These are phyloP conservation scores for Phytophthora europaea DNA, from an alignment of 352 stramenopile species.

Conservation along the genomic window DNA sequence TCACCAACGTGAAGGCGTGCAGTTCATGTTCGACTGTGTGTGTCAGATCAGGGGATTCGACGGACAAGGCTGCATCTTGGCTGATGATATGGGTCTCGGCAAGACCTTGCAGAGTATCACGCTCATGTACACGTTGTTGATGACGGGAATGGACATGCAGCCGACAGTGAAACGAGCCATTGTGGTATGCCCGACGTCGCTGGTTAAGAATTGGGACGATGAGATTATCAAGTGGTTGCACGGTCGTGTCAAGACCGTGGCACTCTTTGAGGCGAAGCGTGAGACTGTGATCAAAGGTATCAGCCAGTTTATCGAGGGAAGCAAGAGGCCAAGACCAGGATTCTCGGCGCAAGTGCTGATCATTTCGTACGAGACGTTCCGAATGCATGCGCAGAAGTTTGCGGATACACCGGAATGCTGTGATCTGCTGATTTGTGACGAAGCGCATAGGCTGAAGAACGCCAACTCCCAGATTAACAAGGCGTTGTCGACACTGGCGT, in stretches of 20 bases:
- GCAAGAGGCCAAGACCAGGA: conserved; percentile 62
- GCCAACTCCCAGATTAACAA: conserved; percentile 95
- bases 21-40: conserved; percentile 98
- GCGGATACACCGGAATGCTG: conserved; percentile 88
- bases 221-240: conserved; percentile 92
- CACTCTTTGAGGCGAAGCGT: conserved; percentile 84
- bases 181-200: conserved; percentile 86
- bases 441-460: conserved; percentile 99
- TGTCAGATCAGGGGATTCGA: conserved; percentile 79
- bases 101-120: conserved; percentile 92
- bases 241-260: conserved; percentile 84
- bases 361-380: conserved; percentile 94
- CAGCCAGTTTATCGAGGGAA: conserved; percentile 84
- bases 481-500: conserved; percentile 82
- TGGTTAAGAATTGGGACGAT: conserved; percentile 93
- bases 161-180: conserved; percentile 80
- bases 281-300: conserved; percentile 88
- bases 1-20: conserved; percentile 96
- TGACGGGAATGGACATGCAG: conserved; percentile 71
- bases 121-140: conserved; percentile 88
- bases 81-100: conserved; percentile 90
- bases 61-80: conserved; percentile 87
- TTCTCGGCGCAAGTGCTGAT: conserved; percentile 83
- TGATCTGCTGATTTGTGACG: conserved; percentile 98
- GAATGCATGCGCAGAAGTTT: conserved; percentile 94